phyloP scores from a whole-genome alignment of 2,329 filamentous ascomycete species.

The Ophiostoma ips region DNA sequence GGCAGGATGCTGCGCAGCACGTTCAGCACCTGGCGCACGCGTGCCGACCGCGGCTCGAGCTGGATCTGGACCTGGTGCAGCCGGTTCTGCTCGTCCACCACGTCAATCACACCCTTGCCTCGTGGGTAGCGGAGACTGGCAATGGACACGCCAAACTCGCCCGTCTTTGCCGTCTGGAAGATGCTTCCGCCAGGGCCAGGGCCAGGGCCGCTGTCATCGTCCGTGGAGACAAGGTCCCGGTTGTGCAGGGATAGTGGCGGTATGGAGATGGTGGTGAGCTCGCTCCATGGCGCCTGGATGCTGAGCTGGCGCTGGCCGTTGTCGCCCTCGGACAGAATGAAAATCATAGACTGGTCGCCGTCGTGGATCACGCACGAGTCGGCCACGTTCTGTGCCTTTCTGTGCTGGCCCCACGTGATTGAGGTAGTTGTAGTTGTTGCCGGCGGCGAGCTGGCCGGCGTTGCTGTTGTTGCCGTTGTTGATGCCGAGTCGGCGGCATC shows the following conservation, averaged over 20 bases:
- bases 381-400: slow-evolving; percentile 51
- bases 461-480: not conserved
- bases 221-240: not conserved
- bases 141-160: slow-evolving; percentile 29
- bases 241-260: slow-evolving; percentile 41
- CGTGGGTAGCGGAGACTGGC: slow-evolving; percentile 43
- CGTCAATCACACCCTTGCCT: slow-evolving; percentile 47
- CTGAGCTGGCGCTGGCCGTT: slow-evolving; percentile 53
- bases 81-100: slow-evolving; percentile 46
- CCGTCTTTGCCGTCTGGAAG: slow-evolving; percentile 3
- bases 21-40: slow-evolving; percentile 46
- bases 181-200: not conserved
- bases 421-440: not conserved
- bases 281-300: slow-evolving; percentile 63
- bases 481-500: slow-evolving; percentile 15
- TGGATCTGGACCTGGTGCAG: slow-evolving; percentile 55
- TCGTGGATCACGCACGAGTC: slow-evolving; percentile 62
- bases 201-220: not conserved
- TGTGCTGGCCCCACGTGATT: slow-evolving; percentile 34
- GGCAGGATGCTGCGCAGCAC: slow-evolving; percentile 51
- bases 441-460: not conserved
- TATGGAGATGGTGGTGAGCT: slow-evolving; percentile 50
- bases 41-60: slow-evolving; percentile 49
- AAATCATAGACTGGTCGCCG: slow-evolving; percentile 50
- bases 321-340: slow-evolving; percentile 53